These are phyloP conservation scores for Monosporozyma unispora DNA, from an alignment of 805 yeast genomes.

Conservation along the genomic window DNA sequence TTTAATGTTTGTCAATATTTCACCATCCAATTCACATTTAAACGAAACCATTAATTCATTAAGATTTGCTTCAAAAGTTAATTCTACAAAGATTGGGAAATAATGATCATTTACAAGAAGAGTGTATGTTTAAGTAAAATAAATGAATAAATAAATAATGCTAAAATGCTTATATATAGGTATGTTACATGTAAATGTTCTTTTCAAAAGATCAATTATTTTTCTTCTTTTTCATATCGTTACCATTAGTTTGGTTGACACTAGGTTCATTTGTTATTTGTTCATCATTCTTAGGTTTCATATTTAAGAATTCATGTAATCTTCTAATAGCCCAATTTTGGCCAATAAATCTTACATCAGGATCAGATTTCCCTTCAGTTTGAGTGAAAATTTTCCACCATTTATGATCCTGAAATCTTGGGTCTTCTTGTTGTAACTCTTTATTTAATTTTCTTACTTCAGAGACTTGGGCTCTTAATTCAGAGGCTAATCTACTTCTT, in stretches of 20 bases:
- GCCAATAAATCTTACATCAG: slow-evolving; percentile 64
- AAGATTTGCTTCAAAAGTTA: slow-evolving; percentile 81
- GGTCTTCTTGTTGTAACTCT: slow-evolving; percentile 53
- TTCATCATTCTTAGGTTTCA: slow-evolving; percentile 11
- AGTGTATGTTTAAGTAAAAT: too few relatives aligned
- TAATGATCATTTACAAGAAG: too few relatives aligned
- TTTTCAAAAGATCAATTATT: background rate
- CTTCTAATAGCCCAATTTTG: slow-evolving; percentile 75
- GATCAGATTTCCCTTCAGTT: slow-evolving; percentile 58
- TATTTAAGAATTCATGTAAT: slow-evolving; percentile 41
- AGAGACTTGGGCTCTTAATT: slow-evolving; percentile 54
- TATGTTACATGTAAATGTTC: background rate
- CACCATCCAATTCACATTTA: slow-evolving; percentile 53
- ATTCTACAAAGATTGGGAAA: slow-evolving; percentile 38
- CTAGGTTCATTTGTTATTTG: background rate
- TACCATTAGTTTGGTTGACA: background rate
- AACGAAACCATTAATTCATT: slow-evolving; percentile 78
- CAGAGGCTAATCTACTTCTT: slow-evolving; percentile 62
- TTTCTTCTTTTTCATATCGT: slow-evolving; percentile 1
- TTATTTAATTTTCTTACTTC: slow-evolving; percentile 33
- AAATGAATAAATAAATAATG: background rate
- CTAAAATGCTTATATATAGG: background rate
- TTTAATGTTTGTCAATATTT: slow-evolving; percentile 83
- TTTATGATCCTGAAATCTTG: slow-evolving; percentile 52
- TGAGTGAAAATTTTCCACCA: slow-evolving; percentile 69